Evolutionary conservation across 1,284 basidiomycete genomes (phyloP), one percentile per base, ranked within the genome.

Genomic region (Retiboletus flavoniger): DNA sequence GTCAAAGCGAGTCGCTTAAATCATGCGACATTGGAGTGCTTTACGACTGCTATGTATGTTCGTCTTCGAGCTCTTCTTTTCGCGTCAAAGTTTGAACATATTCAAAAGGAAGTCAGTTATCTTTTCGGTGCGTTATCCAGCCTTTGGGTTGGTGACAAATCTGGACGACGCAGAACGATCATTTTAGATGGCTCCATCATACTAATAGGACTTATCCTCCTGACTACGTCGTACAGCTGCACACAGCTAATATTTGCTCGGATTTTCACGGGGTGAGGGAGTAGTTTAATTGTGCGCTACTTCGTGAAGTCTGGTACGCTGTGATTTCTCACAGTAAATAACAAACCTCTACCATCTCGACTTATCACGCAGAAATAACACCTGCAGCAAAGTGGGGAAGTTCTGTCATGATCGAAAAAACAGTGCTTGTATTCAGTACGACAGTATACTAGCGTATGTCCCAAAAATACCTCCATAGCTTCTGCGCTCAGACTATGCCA

Each of bases 381-480:
- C 19, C 32, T 2, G 44, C 44, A n/a, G 35, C 19, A 41, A 45
- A 42, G 44, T 34, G 19, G 34, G 31, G 44, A 45, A 77, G 78
- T 55, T 74, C 84, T 47, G 84, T 86, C 49, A 83, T 85, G 76
- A 72, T 85, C 48, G 83, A 86, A 68, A 82, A 84, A 8, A 79
- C 77, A 57, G 68, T 41, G 44, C 21, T 42, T 6, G 31, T 45
- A 19, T 24, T 45, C 56, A 84, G 85, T 59, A 81, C 86, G 60
- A 85, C 84, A 78, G 66, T 85, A n/a, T n/a, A n/a, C n/a, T n/a
- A 46, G 80, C 82, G 78, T 81, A 58, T 70, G 80, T 78, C 6
- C n/a, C 32, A 2, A 34, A 41, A 31, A 81, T 77, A 47, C 80
- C 9, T 17, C 9, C n/a, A 14, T 24, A 24, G 13, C 19, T 41